Percentiles rank a stretch among this genome's conserved stretches.
These are phyloP conservation scores for Penicillium carneum DNA, from an alignment of 2,329 filamentous ascomycete species.

Conservation along the genomic window DNA sequence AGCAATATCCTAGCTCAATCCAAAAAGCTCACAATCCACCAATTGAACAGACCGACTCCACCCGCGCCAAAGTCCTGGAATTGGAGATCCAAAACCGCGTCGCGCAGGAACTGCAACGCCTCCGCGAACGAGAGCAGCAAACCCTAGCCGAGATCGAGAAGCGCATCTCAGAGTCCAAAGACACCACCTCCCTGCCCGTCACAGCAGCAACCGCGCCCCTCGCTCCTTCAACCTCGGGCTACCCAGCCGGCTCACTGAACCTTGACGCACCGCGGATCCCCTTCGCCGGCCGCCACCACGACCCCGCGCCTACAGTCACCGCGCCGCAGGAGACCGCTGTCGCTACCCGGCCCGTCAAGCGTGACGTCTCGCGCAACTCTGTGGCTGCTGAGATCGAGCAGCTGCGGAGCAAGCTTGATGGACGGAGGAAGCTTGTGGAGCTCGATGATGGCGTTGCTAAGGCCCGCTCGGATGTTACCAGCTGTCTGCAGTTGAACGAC, in stretches of 20 bases:
- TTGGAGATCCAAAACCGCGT: constrained; percentile 88
- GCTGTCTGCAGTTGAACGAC: constrained; percentile 83
- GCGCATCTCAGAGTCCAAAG: constrained; percentile 58
- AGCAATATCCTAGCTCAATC: constrained; percentile 8
- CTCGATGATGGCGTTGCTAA: constrained; percentile 75
- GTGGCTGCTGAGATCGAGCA: constrained; percentile 66
- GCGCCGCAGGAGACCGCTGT: constrained; percentile 30
- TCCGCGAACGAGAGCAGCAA: constrained; percentile 73
- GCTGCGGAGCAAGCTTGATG: constrained; percentile 66
- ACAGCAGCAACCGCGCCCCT: constrained; percentile 40
- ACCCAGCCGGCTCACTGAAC: constrained; percentile 43
- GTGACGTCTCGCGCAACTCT: constrained; percentile 59
- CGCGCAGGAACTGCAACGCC: constrained; percentile 79
- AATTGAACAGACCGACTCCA: constrained; percentile 77
- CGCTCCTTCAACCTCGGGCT: constrained; percentile 30
- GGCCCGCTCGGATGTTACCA: constrained; percentile 77
- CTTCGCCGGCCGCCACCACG: constrained; percentile 51
- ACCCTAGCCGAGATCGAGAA: constrained; percentile 74
- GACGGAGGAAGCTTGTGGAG: constrained; percentile 65
- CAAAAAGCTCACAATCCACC: constrained; percentile 8
- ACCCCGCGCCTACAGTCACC: constrained; percentile 30
- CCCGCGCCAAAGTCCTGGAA: constrained; percentile 82
- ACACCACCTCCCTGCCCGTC: constrained; percentile 33
- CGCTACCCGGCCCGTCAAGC: constrained; percentile 41
- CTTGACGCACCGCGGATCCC: constrained; percentile 54